These are phyloP conservation scores for Nymphaea colorata DNA, from an alignment of 164 flowering plant species.

Conservation along the genomic window DNA sequence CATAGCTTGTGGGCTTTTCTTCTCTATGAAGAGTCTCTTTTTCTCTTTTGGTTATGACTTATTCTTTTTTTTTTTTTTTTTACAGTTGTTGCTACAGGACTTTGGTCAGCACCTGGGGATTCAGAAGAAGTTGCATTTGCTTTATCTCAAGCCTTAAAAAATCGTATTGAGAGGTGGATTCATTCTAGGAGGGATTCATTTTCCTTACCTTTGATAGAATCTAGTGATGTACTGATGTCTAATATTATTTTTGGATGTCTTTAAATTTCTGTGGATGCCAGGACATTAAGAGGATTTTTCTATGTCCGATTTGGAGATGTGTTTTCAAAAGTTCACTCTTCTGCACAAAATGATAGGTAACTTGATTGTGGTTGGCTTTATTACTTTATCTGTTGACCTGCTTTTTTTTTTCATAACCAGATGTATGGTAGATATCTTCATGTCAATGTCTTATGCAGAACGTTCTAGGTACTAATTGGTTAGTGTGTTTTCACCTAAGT, in stretches of 20 bases:
- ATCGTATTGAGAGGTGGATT: slow-evolving; percentile 74
- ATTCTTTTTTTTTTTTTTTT: too few relatives aligned
- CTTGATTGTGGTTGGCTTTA: too few relatives aligned
- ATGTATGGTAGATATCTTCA: too few relatives aligned
- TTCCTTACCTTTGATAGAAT: not conserved
- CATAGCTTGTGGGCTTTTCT: not conserved
- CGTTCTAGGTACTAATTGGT: too few relatives aligned
- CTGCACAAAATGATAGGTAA: slow-evolving; percentile 35
- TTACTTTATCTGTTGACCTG: too few relatives aligned
- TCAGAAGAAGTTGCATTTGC: slow-evolving; percentile 95
- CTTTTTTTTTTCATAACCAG: too few relatives aligned
- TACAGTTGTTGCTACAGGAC: slow-evolving; percentile 76
- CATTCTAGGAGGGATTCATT: not conserved
- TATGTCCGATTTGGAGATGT: slow-evolving; percentile 93
- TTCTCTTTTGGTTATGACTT: not conserved
- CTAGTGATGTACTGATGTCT: too few relatives aligned
- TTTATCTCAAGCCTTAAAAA: slow-evolving; percentile 81
- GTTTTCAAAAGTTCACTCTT: slow-evolving; percentile 56
- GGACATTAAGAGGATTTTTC: slow-evolving; percentile 55
- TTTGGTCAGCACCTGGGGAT: slow-evolving; percentile 97
- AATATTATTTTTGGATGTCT: not conserved
- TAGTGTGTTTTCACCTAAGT: too few relatives aligned
- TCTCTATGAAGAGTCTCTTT: not conserved
- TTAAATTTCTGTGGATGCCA: slow-evolving; percentile 21
- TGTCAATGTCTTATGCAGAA: too few relatives aligned